phyloP scores from a whole-genome alignment of 1,139 yeast species.

The Yamadazyma taylorii region DNA sequence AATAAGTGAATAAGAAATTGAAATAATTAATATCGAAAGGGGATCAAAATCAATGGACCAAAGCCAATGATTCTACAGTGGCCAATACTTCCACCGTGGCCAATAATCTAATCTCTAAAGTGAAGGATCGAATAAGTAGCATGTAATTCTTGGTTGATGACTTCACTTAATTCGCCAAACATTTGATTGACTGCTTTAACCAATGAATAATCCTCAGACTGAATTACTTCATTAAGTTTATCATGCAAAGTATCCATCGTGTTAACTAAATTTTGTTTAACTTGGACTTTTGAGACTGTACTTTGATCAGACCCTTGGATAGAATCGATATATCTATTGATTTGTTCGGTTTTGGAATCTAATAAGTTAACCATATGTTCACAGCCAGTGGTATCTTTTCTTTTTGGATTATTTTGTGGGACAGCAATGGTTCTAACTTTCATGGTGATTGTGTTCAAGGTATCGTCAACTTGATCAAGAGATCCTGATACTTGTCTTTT shows the following conservation, averaged over 20 bases:
- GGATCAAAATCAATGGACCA: too few relatives aligned
- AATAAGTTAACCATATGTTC: background rate
- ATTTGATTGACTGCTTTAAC: background rate
- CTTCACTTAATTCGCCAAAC: background rate
- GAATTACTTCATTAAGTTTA: background rate
- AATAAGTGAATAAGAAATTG: too few relatives aligned
- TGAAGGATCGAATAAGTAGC: background rate
- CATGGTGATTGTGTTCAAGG: background rate
- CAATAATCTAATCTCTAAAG: too few relatives aligned
- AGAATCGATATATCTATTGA: background rate
- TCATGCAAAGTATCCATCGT: background rate
- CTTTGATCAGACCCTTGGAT: background rate
- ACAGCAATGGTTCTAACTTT: background rate
- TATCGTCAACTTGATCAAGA: constrained; percentile 2
- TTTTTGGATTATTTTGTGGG: background rate
- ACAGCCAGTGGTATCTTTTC: background rate
- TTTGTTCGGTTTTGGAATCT: background rate
- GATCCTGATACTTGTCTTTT: background rate
- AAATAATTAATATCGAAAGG: too few relatives aligned
- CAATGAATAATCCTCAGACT: background rate
- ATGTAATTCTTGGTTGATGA: background rate
- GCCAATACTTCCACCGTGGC: too few relatives aligned
- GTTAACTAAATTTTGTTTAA: background rate
- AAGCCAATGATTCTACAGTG: too few relatives aligned
- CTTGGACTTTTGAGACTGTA: background rate